A percentile compares a stretch with the other conserved stretches of the same genome.
Conservation (phyloP, 2,329 filamentous ascomycete species). For the Diaporthe aspalathi region DNA sequence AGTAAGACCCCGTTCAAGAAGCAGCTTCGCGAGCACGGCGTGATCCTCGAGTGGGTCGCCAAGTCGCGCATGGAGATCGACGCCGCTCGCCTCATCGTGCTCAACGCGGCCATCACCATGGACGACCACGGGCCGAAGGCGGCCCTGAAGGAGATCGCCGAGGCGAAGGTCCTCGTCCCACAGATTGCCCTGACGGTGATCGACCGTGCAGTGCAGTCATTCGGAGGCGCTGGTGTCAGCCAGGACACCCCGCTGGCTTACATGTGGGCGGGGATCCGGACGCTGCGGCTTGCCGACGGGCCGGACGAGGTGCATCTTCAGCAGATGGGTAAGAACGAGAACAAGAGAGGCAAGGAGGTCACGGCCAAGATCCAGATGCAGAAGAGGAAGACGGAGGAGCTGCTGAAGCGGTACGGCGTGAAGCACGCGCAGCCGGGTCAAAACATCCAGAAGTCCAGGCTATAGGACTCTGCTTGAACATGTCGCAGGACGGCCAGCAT, state of each 20-base stretch:
- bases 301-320: slow-evolving; percentile 95
- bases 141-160: slow-evolving; percentile 90
- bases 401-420: slow-evolving; percentile 70
- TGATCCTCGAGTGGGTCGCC: slow-evolving; percentile 95
- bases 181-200: slow-evolving; percentile 86
- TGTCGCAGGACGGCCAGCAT: neutral
- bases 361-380: slow-evolving; percentile 73
- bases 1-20: slow-evolving; percentile 92
- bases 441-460: slow-evolving; percentile 60
- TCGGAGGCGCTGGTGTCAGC: slow-evolving; percentile 88
- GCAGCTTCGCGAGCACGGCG: slow-evolving; percentile 86
- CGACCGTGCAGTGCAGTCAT: slow-evolving; percentile 93
- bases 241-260: slow-evolving; percentile 93
- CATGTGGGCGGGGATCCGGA: slow-evolving; percentile 85
- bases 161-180: slow-evolving; percentile 94
- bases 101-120: slow-evolving; percentile 96
- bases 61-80: slow-evolving; percentile 94
- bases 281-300: slow-evolving; percentile 88
- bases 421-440: slow-evolving; percentile 61
- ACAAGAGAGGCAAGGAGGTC: slow-evolving; percentile 72
- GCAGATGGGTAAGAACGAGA: slow-evolving; percentile 85
- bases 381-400: slow-evolving; percentile 70
- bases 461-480: slow-evolving; percentile 48
- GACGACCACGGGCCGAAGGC: slow-evolving; percentile 89
- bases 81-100: slow-evolving; percentile 85